phyloP scores from a whole-genome alignment of 208 protist genomes.

The Leishmania amazonensis region DNA sequence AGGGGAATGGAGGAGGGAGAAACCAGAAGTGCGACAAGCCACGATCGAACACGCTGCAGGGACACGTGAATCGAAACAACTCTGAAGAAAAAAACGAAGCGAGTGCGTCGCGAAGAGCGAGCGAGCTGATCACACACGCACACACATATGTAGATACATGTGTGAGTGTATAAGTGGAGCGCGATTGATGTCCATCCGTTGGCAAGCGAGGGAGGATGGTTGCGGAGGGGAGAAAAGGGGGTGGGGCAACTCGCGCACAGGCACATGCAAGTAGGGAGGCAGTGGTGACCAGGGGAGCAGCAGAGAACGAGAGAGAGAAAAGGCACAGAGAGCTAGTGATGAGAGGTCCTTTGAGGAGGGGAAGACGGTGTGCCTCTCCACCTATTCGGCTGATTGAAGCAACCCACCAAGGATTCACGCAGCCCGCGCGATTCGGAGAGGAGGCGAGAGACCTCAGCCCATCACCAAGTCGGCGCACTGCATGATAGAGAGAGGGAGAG shows the following conservation, averaged over 20 bases:
- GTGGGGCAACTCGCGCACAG: neutral
- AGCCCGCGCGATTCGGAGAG: neutral
- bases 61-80: no score
- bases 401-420: neutral
- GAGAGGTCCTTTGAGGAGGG: neutral
- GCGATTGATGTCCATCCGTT: no score
- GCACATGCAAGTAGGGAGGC: neutral
- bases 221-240: neutral
- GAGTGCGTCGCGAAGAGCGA: no score
- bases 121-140: no score
- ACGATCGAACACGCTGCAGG: no score
- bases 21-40: neutral
- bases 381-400: neutral
- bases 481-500: neutral
- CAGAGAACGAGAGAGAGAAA: constrained; percentile 1
- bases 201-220: neutral
- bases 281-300: neutral
- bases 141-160: no score
- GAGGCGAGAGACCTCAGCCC: neutral
- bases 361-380: neutral
- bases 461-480: neutral
- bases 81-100: no score
- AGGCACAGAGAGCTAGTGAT: neutral
- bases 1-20: neutral
- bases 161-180: no score